These are phyloP conservation scores for Fusarium zealandicum DNA, from an alignment of 2,329 filamentous ascomycete species.

Conservation along the genomic window DNA sequence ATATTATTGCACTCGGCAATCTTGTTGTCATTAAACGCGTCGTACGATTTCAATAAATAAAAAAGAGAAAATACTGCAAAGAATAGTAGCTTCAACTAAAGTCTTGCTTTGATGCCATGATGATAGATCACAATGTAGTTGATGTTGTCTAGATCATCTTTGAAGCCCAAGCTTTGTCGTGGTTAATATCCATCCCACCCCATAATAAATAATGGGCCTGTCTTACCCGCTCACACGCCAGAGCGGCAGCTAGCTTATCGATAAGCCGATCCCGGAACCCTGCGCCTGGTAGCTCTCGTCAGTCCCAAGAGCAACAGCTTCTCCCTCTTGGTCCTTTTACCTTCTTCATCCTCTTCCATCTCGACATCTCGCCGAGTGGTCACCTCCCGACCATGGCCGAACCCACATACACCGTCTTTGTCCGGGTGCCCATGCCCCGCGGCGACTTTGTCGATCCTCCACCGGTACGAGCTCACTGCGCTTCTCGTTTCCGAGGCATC, in stretches of 20 bases:
- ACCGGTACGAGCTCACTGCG: constrained; percentile 62
- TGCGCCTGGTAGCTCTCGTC: constrained; percentile 20
- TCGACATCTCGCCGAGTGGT: constrained; percentile 15
- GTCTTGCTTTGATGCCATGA: too few species aligned
- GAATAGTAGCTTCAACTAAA: too few species aligned
- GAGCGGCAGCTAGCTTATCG: constrained; percentile 33
- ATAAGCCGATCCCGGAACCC: constrained; percentile 37
- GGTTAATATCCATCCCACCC: background rate
- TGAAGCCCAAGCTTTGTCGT: background rate
- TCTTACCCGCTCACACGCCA: constrained; percentile 24
- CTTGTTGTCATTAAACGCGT: too few species aligned
- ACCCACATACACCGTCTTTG: constrained; percentile 75
- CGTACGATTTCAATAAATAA: too few species aligned
- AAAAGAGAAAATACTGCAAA: too few species aligned
- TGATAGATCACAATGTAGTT: too few species aligned
- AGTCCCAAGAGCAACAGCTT: constrained; percentile 26
- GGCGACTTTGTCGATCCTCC: constrained; percentile 91
- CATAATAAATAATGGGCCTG: background rate
- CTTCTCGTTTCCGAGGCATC: constrained; percentile 18
- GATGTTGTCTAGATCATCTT: background rate
- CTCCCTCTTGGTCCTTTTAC: constrained; percentile 14
- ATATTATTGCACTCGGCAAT: too few species aligned
- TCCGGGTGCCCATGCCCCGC: constrained; percentile 87
- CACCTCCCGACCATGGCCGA: constrained; percentile 53
- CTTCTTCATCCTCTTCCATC: constrained; percentile 29